Evolutionary conservation across 805 yeast genomes (phyloP).

Genomic region (Hanseniaspora valbyensis): DNA sequence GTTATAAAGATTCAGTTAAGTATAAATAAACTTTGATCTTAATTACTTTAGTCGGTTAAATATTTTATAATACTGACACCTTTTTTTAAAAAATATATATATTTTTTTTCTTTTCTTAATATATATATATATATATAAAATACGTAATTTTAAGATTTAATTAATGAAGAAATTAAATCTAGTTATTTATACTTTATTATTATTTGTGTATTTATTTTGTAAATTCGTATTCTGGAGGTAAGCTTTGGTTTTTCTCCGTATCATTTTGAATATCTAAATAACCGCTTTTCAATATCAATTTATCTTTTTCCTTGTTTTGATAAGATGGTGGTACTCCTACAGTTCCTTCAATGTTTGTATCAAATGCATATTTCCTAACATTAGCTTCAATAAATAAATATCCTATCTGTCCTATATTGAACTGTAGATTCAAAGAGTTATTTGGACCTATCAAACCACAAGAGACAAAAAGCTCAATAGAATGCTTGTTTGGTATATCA

Average conservation of each 20-base stretch:
- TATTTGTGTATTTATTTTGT: too few species aligned
- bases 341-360: constrained; percentile 30
- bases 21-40: too few species aligned
- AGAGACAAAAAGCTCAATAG: constrained; percentile 33
- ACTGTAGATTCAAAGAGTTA: constrained; percentile 37
- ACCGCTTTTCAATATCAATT: neutral
- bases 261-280: neutral
- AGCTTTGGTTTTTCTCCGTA: neutral
- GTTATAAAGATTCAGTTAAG: too few species aligned
- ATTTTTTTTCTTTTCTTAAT: too few species aligned
- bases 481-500: constrained; percentile 67
- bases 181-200: too few species aligned
- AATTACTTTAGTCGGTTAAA: too few species aligned
- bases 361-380: constrained; percentile 78
- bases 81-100: too few species aligned
- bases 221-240: neutral
- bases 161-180: too few species aligned
- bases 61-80: too few species aligned
- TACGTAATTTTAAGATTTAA: too few species aligned
- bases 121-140: too few species aligned
- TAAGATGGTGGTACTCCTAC: constrained; percentile 39
- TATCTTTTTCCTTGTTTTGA: constrained; percentile 29
- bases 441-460: constrained; percentile 30
- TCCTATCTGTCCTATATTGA: constrained; percentile 67
- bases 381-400: constrained; percentile 73